These are phyloP conservation scores for Cornus suecica DNA, from an alignment of 148 eudicot genomes.

Conservation along the genomic window DNA sequence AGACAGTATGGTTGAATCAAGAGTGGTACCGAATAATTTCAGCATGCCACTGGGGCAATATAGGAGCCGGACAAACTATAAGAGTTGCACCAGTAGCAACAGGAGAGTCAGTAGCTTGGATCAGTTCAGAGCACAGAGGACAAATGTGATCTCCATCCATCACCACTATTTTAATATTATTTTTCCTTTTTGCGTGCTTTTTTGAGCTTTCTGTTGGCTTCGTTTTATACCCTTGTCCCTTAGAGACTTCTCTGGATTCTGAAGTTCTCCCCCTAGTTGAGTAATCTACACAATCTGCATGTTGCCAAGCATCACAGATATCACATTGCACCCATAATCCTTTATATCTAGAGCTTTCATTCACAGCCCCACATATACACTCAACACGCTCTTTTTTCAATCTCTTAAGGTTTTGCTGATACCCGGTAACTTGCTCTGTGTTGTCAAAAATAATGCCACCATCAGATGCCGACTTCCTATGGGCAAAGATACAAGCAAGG, in stretches of 20 bases:
- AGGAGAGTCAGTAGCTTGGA: slow-evolving; percentile 71
- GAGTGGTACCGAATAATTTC: slow-evolving; percentile 79
- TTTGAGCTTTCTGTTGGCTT: slow-evolving; percentile 19
- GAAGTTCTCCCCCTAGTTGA: slow-evolving; percentile 31
- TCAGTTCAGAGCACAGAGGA: slow-evolving; percentile 66
- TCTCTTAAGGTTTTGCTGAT: slow-evolving; percentile 49
- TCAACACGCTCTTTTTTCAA: slow-evolving; percentile 91
- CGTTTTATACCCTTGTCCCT: slow-evolving; percentile 19
- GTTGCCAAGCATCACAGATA: slow-evolving; percentile 99
- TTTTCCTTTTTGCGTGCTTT: slow-evolving; percentile 46
- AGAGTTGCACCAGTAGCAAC: slow-evolving; percentile 88
- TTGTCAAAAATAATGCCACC: slow-evolving; percentile 23
- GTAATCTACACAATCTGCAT: slow-evolving; percentile 87
- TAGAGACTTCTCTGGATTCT: slow-evolving; percentile 24
- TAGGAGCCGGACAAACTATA: slow-evolving; percentile 91
- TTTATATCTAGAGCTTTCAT: slow-evolving; percentile 67
- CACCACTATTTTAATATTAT: slow-evolving; percentile 30
- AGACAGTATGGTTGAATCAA: slow-evolving; percentile 9
- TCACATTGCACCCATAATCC: slow-evolving; percentile 99
- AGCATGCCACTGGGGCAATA: slow-evolving; percentile 93
- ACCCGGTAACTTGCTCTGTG: slow-evolving; percentile 24
- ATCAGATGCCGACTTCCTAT: slow-evolving; percentile 61
- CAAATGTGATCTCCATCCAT: slow-evolving; percentile 64
- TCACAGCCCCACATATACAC: slow-evolving; percentile 89
- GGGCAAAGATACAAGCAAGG: slow-evolving; percentile 82